Conservation (phyloP, 1,284 basidiomycete species). For the Anthracocystis panici-leucophaei region DNA sequence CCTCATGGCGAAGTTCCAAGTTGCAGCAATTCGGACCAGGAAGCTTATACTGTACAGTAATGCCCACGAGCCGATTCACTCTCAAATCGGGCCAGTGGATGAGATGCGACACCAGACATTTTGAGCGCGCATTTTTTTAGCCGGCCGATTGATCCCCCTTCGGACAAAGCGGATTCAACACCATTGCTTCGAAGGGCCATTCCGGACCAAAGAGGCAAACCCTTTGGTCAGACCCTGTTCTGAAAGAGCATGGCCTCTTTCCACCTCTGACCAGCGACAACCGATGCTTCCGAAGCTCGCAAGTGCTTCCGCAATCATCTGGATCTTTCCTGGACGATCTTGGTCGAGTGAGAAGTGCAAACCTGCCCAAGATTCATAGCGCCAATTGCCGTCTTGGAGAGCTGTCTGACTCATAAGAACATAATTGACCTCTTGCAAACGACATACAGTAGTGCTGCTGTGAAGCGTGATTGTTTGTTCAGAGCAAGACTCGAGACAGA, state of each 20-base stretch:
- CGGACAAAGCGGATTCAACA: constrained; percentile 27
- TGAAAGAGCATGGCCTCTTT: constrained; percentile 23
- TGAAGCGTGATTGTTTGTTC: too few species aligned
- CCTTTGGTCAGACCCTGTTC: neutral
- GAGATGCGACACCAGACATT: constrained; percentile 7
- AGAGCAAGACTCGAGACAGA: too few species aligned
- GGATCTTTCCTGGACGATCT: neutral
- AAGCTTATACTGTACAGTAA: too few species aligned
- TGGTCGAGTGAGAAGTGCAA: constrained; percentile 4
- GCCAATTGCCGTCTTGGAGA: neutral
- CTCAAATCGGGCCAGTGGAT: constrained; percentile 2
- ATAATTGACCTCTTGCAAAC: neutral
- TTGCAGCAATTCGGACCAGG: too few species aligned
- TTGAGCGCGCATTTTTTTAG: neutral
- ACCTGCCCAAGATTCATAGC: too few species aligned
- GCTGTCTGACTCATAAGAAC: neutral
- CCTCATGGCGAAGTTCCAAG: neutral
- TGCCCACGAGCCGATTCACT: constrained; percentile 1
- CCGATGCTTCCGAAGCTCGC: constrained; percentile 10
- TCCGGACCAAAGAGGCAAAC: constrained; percentile 8
- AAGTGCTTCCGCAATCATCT: neutral
- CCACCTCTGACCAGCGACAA: neutral
- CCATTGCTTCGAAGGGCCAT: constrained; percentile 1
- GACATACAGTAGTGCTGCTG: neutral
- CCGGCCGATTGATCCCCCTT: constrained; percentile 9